phyloP scores from a whole-genome alignment of 2,329 filamentous ascomycete genomes.

The Fusarium sterilihyphosum region DNA sequence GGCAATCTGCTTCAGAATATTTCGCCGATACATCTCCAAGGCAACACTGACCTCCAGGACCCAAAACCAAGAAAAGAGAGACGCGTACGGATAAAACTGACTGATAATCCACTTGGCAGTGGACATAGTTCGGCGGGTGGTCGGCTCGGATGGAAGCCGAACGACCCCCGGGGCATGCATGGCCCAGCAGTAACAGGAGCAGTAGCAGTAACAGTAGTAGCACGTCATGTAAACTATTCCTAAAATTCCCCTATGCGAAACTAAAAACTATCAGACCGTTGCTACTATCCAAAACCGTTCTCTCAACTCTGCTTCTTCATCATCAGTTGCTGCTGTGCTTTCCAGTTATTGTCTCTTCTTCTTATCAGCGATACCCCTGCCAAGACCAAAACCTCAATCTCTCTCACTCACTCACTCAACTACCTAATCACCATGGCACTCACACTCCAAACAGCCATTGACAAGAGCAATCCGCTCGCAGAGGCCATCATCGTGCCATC shows the following conservation, averaged over 20 bases:
- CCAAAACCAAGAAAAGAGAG: not conserved
- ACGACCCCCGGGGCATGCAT: conserved; percentile 17
- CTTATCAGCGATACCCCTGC: conserved; percentile 10
- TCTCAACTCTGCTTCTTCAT: not conserved
- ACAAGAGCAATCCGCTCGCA: conserved; percentile 54
- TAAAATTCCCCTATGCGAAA: conserved; percentile 15
- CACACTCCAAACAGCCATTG: conserved; percentile 63
- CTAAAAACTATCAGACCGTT: not conserved
- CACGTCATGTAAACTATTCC: conserved; percentile 37
- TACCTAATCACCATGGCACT: conserved; percentile 45
- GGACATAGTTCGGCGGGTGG: conserved; percentile 34
- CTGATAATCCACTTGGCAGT: conserved; percentile 26
- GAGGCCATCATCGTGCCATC: conserved; percentile 79
- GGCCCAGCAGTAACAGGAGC: not conserved
- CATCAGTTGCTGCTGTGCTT: not conserved
- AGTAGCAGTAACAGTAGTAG: conserved; percentile 34
- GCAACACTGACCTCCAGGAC: not conserved
- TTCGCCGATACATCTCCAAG: conserved; percentile 1
- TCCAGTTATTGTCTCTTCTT: not conserved
- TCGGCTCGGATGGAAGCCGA: conserved; percentile 40
- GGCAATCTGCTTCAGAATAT: not conserved
- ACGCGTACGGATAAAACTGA: conserved; percentile 10
- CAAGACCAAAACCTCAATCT: not conserved
- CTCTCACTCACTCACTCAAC: not conserved
- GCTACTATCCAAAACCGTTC: not conserved